Evolutionary conservation across 257 asterid species (phyloP).

Genomic region (Pogostemon cablin): DNA sequence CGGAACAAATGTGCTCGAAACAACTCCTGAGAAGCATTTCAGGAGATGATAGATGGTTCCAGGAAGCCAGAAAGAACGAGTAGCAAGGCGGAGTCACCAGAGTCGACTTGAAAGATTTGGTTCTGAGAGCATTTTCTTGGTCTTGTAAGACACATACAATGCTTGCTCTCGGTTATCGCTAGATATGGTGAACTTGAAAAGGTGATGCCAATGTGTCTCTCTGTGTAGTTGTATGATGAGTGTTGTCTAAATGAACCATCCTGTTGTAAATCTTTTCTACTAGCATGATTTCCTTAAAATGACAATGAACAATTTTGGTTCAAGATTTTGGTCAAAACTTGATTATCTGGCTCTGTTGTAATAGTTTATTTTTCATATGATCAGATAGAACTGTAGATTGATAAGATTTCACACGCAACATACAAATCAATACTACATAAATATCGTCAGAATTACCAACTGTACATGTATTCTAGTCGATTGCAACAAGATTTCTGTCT

Average conservation of each 20-base stretch:
- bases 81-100: background rate
- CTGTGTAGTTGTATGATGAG: constrained; percentile 15
- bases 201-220: background rate
- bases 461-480: constrained; percentile 1
- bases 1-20: constrained; percentile 72
- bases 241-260: constrained; percentile 2
- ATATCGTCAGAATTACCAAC: constrained; percentile 7
- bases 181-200: background rate
- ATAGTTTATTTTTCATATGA: background rate
- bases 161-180: background rate
- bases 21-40: constrained; percentile 80
- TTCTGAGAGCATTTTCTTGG: background rate
- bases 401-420: background rate
- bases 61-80: constrained; percentile 48
- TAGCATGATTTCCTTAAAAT: constrained; percentile 8
- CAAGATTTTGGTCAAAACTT: constrained; percentile 2
- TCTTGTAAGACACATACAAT: background rate
- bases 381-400: background rate
- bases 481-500: background rate
- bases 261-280: constrained; percentile 25
- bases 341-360: background rate
- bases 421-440: background rate
- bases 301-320: background rate
- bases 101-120: background rate
- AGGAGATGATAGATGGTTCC: constrained; percentile 45